These are phyloP conservation scores for Kokia cookei DNA, from an alignment of 441 rosid species.

Conservation along the genomic window DNA sequence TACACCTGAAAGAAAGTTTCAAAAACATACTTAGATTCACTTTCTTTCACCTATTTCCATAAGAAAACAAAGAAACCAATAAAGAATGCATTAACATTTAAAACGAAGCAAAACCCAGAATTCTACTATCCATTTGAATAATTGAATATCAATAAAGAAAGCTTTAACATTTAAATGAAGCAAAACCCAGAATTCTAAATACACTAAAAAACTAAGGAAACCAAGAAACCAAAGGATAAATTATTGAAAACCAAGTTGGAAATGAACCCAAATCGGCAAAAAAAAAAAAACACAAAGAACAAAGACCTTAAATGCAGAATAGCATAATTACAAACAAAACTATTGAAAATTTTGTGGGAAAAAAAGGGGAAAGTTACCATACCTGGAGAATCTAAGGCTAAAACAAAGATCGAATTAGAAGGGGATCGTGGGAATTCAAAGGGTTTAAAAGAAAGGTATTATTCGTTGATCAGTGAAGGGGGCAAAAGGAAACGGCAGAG, in stretches of 20 bases:
- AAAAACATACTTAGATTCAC: not conserved
- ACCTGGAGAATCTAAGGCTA: not conserved
- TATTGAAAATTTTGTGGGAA: not conserved
- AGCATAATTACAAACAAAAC: not conserved
- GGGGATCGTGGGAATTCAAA: not conserved
- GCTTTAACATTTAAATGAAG: not conserved
- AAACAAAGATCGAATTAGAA: not conserved
- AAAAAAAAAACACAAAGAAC: not conserved
- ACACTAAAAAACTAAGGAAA: not conserved
- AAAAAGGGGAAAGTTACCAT: no score
- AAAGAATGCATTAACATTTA: not conserved
- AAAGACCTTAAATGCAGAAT: not conserved
- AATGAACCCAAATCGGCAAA: not conserved
- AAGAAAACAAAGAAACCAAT: not conserved
- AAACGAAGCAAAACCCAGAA: not conserved
- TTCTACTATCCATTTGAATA: not conserved
- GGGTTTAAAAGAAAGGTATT: not conserved
- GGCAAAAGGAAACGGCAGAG: not conserved
- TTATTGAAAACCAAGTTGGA: not conserved
- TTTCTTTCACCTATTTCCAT: not conserved
- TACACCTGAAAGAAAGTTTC: not conserved
- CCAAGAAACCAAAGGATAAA: not conserved
- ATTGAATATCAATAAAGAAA: not conserved
- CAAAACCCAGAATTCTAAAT: not conserved
- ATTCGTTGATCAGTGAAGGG: not conserved